Base-by-base conservation (phyloP, 2,329 filamentous ascomycete species). In the Aspergillus glaucus region DNA sequence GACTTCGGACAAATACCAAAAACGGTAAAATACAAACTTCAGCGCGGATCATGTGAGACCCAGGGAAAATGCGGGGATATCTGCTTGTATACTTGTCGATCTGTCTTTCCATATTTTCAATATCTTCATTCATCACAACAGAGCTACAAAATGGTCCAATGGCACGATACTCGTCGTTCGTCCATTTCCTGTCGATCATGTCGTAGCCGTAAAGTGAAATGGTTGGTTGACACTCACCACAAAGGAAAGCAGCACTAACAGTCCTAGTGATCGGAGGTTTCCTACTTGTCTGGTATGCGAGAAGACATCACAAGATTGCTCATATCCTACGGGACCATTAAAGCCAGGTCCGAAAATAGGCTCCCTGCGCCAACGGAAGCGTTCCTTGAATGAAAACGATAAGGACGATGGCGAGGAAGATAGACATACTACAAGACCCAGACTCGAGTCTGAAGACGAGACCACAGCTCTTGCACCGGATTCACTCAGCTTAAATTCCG, bases 301-400 rank as follows among this genome's bases (percentile, higher is more conserved):
- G 15, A 55, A 61, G 41, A 48, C 55, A 17, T 44, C 43, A 4
- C 48, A 53, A 32, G 28, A 24, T 14, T 65, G 62, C 50, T 51
- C 54, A 24, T 65, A 65, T 46, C 62, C 62, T 4, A 46, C 52
- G 5, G 54, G 54, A 6, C 49, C 61, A 3, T 44, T 53, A 44
- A 64, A 62, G 45, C 62, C 62, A 2, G 62, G 62, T 1, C 62
- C 62, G n/a, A 65, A 65, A 49, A 55, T 56, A 22, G 65, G 65
- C 55, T 44, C 45, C 7, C 45, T 48, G 19, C 47, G 52, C 39
- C 32, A 17, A 17, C 15, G 30, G 43, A 37, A 46, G 37, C 30
- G 45, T 9, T 8, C 6, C 30, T 12, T 34, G 42, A 15, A 40
- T 17, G 24, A 19, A 26, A n/a, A 15, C 32, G 24, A 17, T 21